A percentile compares a stretch with the other conserved stretches of the same genome.
These are phyloP conservation scores for Creolimax fragrantissima DNA, from an alignment of 78 protist species.

Conservation along the genomic window DNA sequence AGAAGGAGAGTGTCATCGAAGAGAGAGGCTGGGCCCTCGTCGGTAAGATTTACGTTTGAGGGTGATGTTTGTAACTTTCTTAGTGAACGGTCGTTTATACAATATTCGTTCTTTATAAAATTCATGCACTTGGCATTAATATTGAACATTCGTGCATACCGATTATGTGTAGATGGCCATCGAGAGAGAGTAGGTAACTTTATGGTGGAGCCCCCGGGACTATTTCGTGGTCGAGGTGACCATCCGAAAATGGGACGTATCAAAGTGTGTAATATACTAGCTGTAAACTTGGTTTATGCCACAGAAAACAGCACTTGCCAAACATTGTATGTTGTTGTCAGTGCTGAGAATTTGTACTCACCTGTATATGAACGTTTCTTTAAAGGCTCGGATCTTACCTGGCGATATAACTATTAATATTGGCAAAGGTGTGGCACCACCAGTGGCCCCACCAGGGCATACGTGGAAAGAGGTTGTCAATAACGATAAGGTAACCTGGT, in stretches of 20 bases:
- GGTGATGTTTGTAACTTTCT: not conserved
- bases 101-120: too few relatives aligned
- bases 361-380: not conserved
- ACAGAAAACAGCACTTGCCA: too few relatives aligned
- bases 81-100: too few relatives aligned
- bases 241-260: constrained; percentile 93
- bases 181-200: constrained; percentile 85
- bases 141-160: too few relatives aligned
- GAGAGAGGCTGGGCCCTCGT: constrained; percentile 57
- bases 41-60: not conserved
- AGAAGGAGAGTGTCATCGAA: constrained; percentile 50
- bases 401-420: constrained; percentile 91
- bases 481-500: constrained; percentile 58
- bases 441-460: constrained; percentile 81
- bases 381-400: constrained; percentile 73
- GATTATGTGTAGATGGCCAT: constrained; percentile 81
- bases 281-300: too few relatives aligned
- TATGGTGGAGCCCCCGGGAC: constrained; percentile 95
- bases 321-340: too few relatives aligned
- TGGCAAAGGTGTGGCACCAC: constrained; percentile 65
- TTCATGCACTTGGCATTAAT: too few relatives aligned
- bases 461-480: constrained; percentile 28
- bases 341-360: too few relatives aligned
- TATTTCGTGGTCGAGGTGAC: constrained; percentile 98
- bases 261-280: too few relatives aligned